A percentile compares a stretch with the other conserved stretches of the same genome.
phyloP scores from a whole-genome alignment of 495 filamentous ascomycete genomes.

The Penicillium parvum region DNA sequence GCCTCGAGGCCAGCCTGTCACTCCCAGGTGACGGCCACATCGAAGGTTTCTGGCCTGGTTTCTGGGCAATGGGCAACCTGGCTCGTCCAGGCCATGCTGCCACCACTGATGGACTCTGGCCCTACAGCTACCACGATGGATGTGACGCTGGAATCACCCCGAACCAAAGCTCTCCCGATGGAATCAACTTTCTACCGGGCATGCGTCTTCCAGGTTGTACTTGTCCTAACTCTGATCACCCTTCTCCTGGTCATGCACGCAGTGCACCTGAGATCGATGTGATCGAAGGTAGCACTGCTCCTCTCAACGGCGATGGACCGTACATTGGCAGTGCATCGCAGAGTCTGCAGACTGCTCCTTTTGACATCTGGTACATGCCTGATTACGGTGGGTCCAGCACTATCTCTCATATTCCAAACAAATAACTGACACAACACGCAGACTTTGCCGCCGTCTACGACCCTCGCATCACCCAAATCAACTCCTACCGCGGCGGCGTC shows the following conservation, averaged over 20 bases:
- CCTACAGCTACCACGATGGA: constrained; percentile 68
- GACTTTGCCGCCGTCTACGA: constrained; percentile 64
- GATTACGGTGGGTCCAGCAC: constrained; percentile 54
- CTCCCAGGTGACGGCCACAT: constrained; percentile 66
- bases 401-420: no score
- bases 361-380: constrained; percentile 74
- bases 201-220: constrained; percentile 72
- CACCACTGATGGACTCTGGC: constrained; percentile 73
- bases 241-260: constrained; percentile 63
- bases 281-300: constrained; percentile 61
- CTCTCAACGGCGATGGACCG: constrained; percentile 44
- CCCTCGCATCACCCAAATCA: constrained; percentile 53
- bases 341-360: constrained; percentile 68
- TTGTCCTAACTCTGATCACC: constrained; percentile 63
- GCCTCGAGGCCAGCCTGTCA: constrained; percentile 73
- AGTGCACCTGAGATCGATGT: constrained; percentile 75
- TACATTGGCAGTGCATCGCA: constrained; percentile 64
- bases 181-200: constrained; percentile 64
- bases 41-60: constrained; percentile 74
- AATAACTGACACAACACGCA: no score
- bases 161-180: constrained; percentile 69
- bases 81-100: constrained; percentile 65
- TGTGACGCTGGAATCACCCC: constrained; percentile 74
- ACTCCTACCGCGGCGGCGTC: constrained; percentile 61
- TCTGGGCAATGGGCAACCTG: constrained; percentile 77